These are phyloP conservation scores for Ascochyta koolunga DNA, from an alignment of 2,329 filamentous ascomycete genomes.

Conservation along the genomic window DNA sequence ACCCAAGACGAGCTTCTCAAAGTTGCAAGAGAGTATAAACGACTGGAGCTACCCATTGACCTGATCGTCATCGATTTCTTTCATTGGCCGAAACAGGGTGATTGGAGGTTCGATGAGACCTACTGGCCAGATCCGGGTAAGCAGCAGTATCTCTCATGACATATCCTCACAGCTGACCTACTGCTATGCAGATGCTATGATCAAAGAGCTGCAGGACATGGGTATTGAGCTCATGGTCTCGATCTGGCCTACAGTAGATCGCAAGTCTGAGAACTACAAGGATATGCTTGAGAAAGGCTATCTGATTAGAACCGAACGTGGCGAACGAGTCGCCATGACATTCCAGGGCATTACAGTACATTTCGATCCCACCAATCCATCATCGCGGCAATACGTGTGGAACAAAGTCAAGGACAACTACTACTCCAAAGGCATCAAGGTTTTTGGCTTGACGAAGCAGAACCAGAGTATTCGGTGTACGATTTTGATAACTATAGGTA, in stretches of 20 bases:
- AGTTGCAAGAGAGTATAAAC: too few species aligned
- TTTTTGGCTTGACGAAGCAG: slow-evolving; percentile 75
- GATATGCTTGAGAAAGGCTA: slow-evolving; percentile 67
- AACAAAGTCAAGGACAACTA: slow-evolving; percentile 65
- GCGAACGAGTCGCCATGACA: slow-evolving; percentile 64
- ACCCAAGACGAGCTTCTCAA: too few species aligned
- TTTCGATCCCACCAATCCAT: slow-evolving; percentile 69
- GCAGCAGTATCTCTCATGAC: neutral
- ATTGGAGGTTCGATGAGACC: slow-evolving; percentile 69
- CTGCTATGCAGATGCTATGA: slow-evolving; percentile 60
- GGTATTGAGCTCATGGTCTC: slow-evolving; percentile 71
- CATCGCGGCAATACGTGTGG: slow-evolving; percentile 66
- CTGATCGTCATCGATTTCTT: too few species aligned
- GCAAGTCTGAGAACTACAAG: slow-evolving; percentile 62
- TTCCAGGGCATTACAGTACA: slow-evolving; percentile 65
- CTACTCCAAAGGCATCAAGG: slow-evolving; percentile 64
- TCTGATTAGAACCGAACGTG: slow-evolving; percentile 66
- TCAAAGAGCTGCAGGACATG: slow-evolving; percentile 64
- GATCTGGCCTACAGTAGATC: slow-evolving; percentile 71
- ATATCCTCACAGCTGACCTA: neutral
- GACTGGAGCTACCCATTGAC: too few species aligned
- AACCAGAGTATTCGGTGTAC: slow-evolving; percentile 69
- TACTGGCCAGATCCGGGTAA: slow-evolving; percentile 67
- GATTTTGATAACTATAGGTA: slow-evolving; percentile 72
- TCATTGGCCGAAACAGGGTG: too few species aligned